Evolutionary conservation across 108 stramenopile species (phyloP).

Genomic region (Fragilaria radians): DNA sequence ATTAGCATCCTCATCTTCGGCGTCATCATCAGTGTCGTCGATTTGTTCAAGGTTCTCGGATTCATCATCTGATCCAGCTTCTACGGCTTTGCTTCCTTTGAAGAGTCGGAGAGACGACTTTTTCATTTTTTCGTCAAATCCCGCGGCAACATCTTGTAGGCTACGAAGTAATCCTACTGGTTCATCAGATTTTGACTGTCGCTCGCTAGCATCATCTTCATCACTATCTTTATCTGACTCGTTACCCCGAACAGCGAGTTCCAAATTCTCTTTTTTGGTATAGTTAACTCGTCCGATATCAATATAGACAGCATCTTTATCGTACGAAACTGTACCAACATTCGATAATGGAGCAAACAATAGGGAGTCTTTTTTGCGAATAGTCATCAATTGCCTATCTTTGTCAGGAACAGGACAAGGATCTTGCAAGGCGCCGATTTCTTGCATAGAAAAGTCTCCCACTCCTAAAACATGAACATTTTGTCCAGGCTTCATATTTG

Average conservation of each 20-base stretch:
- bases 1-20: conserved; percentile 5
- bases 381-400: conserved; percentile 66
- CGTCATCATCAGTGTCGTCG: conserved; percentile 27
- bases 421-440: conserved; percentile 72
- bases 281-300: conserved; percentile 89
- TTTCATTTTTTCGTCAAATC: conserved; percentile 84
- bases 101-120: conserved; percentile 75
- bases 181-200: conserved; percentile 25
- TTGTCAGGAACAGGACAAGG: conserved; percentile 76
- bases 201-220: conserved; percentile 28
- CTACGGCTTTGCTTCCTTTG: conserved; percentile 62
- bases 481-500: conserved; percentile 78
- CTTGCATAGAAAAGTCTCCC: conserved; percentile 85
- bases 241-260: conserved; percentile 17
- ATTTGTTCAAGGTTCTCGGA: conserved; percentile 20
- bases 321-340: conserved; percentile 88
- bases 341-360: conserved; percentile 95
- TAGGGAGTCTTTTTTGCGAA: conserved; percentile 84
- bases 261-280: conserved; percentile 76
- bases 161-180: conserved; percentile 73
- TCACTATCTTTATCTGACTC: conserved; percentile 22
- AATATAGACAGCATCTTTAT: conserved; percentile 97
- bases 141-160: conserved; percentile 83
- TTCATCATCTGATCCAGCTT: conserved; percentile 46
- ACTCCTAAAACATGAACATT: conserved; percentile 94